Percentiles rank a stretch among this genome's conserved stretches.
phyloP scores from a whole-genome alignment of 164 flowering plant species.

The Aristolochia contorta region DNA sequence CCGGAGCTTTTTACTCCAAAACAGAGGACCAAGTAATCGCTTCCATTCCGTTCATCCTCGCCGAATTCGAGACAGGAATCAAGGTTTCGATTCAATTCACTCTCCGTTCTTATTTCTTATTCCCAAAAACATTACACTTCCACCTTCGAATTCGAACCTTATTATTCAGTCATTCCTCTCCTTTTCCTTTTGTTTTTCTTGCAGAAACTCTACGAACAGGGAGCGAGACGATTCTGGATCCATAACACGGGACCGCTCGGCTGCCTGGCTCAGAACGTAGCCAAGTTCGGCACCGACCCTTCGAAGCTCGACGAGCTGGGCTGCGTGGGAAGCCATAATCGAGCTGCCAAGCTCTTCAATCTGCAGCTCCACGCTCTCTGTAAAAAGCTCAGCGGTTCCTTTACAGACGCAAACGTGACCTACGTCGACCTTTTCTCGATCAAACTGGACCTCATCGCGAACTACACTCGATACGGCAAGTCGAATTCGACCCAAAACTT shows the following conservation, averaged over 20 bases:
- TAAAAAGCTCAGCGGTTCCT: constrained; percentile 48
- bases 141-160: background rate
- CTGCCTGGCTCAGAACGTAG: constrained; percentile 80
- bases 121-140: background rate
- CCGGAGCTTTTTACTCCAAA: constrained; percentile 80
- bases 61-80: constrained; percentile 62
- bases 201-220: constrained; percentile 65
- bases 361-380: constrained; percentile 77
- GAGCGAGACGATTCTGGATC: constrained; percentile 85
- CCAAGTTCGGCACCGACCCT: constrained; percentile 65
- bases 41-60: constrained; percentile 61
- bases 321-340: constrained; percentile 68
- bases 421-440: constrained; percentile 68
- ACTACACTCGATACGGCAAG: constrained; percentile 70
- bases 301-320: constrained; percentile 77
- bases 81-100: constrained; percentile 28
- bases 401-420: constrained; percentile 50
- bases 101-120: background rate
- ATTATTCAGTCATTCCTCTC: background rate
- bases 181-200: background rate
- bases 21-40: constrained; percentile 80
- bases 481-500: background rate
- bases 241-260: constrained; percentile 96
- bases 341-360: constrained; percentile 76
- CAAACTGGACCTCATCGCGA: constrained; percentile 63